phyloP scores from a whole-genome alignment of 139 green algal genomes.

The Asterochloris erici region DNA sequence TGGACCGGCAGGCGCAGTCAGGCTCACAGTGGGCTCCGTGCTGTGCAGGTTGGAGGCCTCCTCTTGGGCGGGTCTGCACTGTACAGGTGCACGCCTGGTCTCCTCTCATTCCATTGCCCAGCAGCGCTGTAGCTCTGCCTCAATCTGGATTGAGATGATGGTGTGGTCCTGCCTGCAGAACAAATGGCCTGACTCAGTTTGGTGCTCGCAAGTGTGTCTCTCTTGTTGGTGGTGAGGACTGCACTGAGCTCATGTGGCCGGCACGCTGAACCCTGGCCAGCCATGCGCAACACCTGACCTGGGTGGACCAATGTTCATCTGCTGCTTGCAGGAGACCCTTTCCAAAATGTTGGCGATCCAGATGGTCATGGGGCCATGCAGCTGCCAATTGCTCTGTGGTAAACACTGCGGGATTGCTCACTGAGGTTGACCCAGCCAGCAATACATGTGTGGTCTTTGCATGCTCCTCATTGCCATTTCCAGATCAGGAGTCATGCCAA shows the following conservation, averaged over 20 bases:
- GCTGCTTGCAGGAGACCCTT: not conserved
- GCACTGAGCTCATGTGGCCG: no score
- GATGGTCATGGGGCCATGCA: not conserved
- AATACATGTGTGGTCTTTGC: not conserved
- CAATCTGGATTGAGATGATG: no score
- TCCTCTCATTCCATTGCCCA: no score
- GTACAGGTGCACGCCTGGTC: not conserved
- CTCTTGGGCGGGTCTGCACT: conserved; percentile 11
- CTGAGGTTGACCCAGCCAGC: not conserved
- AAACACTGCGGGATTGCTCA: not conserved
- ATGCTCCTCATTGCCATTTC: not conserved
- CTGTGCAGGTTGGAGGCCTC: not conserved
- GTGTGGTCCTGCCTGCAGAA: not conserved
- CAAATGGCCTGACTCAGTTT: conserved; percentile 16
- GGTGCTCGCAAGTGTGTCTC: conserved; percentile 2
- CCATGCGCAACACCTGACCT: no score
- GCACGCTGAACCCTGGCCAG: no score
- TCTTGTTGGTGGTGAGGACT: conserved; percentile 4
- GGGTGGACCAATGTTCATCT: no score
- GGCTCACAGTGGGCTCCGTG: not conserved
- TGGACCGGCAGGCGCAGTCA: not conserved
- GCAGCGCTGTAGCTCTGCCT: no score
- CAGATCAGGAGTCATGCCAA: not conserved
- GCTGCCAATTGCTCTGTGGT: conserved; percentile 16
- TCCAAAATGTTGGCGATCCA: not conserved